A percentile compares a stretch with the other conserved stretches of the same genome.
Evolutionary conservation across 2,329 filamentous ascomycete species (phyloP).

Genomic region (Botryosphaeria agaves): DNA sequence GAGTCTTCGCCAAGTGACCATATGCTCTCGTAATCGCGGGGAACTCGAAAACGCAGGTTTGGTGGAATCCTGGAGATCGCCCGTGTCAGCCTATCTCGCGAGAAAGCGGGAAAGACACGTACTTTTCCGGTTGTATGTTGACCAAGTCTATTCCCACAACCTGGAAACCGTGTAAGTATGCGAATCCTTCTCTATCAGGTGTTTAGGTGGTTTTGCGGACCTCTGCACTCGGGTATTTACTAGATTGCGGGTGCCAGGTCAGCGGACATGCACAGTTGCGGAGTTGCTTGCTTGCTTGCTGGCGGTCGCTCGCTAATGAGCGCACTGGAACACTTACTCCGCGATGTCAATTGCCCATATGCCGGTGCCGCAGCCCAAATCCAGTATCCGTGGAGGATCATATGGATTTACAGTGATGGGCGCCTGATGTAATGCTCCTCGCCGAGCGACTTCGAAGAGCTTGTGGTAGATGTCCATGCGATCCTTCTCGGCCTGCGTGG

Average conservation of each 20-base stretch:
- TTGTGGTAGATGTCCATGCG: constrained; percentile 14
- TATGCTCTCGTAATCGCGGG: constrained; percentile 59
- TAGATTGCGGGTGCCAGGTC: constrained; percentile 9
- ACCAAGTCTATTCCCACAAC: constrained; percentile 45
- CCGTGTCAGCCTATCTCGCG: neutral
- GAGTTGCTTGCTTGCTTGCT: neutral
- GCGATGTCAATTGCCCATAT: constrained; percentile 86
- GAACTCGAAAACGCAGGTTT: constrained; percentile 47
- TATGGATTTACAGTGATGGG: constrained; percentile 22
- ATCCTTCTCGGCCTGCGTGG: constrained; percentile 9
- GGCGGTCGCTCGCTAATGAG: too few relatives aligned
- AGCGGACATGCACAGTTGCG: neutral
- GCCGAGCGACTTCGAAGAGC: constrained; percentile 34
- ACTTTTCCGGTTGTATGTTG: constrained; percentile 41
- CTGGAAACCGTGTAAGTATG: too few relatives aligned
- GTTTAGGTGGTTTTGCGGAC: constrained; percentile 12
- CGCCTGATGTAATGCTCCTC: constrained; percentile 28
- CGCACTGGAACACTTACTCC: constrained; percentile 40
- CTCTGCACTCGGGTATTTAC: constrained; percentile 38
- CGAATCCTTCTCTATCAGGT: too few relatives aligned
- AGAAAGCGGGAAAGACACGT: constrained; percentile 12
- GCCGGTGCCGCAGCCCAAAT: constrained; percentile 70
- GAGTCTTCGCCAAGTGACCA: constrained; percentile 52
- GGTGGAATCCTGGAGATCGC: constrained; percentile 42
- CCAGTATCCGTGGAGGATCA: constrained; percentile 34